Evolutionary conservation across 2,329 filamentous ascomycete genomes (phyloP), one percentile per base, ranked within the genome.

Genomic region (Diaporthe destruens): DNA sequence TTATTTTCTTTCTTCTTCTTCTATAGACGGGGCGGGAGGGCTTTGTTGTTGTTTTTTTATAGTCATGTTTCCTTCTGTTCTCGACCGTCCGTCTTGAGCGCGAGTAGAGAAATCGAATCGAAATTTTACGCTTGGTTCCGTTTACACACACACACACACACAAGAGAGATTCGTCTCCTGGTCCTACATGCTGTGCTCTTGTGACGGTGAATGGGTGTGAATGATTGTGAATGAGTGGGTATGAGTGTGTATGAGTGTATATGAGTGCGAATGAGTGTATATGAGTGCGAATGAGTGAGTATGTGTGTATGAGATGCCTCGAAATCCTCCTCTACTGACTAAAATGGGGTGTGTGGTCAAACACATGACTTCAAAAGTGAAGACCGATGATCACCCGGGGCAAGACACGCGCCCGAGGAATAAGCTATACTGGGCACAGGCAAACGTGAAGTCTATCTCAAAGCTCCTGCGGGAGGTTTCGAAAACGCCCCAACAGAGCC

Each of bases 21-120:
- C 42, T 65, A 69, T 69, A 69, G 67, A 69, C 55, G 42, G 65
- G 66, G 54, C 23, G 67, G 67, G 67, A 65, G 44, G 61, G 29
- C 20, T 25, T 49, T 20, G 20, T 11, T 25, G 7, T 23, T 59
- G 20, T 25, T 36, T 7, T 29, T 39, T 39, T 39, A 39, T 44
- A 18, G 20, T 20, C 34, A 5, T 59, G 56, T 23, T 61, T 39
- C 36, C 36, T 61, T 39, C 36, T 39, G 29, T 59, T 44, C 56
- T 61, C 25, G 23, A 44, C 42, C 42, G 44, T 53, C 47, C 55
- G 54, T 59, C 55, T 29, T 51, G n/a, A n/a, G 12, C 44, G 55
- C 49, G 44, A 20, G 67, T 61, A 51, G 32, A 65, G 61, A 51
- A 65, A 39, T 65, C 29, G 67, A 59, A 57, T 69, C 42, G 53